Conservation (phyloP, 2,329 filamentous ascomycete genomes). For the Cercospora zeina region DNA sequence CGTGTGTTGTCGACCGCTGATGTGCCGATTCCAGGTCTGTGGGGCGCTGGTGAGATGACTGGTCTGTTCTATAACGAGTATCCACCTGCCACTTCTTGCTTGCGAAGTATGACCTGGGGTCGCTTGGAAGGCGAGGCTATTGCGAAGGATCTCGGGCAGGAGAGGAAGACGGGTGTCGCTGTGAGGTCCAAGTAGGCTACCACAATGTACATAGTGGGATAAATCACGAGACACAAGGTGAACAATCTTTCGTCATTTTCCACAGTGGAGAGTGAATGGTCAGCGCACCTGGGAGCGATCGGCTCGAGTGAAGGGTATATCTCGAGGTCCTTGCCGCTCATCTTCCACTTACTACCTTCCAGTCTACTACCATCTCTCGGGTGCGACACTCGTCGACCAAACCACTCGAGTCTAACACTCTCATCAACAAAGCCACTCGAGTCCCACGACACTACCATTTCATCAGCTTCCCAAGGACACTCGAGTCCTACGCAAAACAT, state of each 20-base stretch:
- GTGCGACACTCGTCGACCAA: no score
- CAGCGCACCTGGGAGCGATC: not conserved
- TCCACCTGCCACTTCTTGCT: constrained; percentile 40
- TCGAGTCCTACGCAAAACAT: not conserved
- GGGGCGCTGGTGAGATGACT: constrained; percentile 41
- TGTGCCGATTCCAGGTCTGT: constrained; percentile 44
- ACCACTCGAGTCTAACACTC: not conserved
- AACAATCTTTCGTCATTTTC: not conserved
- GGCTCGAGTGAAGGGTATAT: not conserved
- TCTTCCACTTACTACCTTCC: not conserved
- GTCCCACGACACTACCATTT: not conserved
- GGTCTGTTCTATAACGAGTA: constrained; percentile 43
- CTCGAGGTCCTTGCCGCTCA: not conserved
- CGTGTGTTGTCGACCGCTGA: constrained; percentile 45
- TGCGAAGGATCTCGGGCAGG: constrained; percentile 27
- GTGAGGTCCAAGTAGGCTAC: constrained; percentile 5
- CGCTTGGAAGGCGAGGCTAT: constrained; percentile 39
- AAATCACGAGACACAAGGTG: not conserved
- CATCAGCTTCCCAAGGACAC: not conserved
- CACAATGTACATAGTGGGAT: not conserved
- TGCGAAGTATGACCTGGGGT: constrained; percentile 41
- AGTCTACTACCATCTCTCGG: no score
- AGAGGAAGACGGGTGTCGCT: constrained; percentile 14
- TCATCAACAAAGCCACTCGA: no score
- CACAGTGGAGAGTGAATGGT: not conserved